Base-by-base conservation (phyloP, 1,139 yeast species). In the Geotrichum restrictum region DNA sequence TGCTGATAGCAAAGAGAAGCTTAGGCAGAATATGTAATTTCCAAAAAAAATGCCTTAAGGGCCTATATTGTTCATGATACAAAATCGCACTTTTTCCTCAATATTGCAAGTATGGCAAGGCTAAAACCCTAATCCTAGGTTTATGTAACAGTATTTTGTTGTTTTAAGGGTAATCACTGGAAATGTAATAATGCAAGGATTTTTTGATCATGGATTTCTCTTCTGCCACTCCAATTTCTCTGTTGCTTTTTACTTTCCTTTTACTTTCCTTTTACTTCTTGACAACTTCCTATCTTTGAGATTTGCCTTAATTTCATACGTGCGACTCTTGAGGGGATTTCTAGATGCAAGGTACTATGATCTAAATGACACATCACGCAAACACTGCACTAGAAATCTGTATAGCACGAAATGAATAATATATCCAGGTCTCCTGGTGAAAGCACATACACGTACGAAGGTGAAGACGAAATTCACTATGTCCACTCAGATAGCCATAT, bases 111-210 rank as follows among this genome's bases (percentile, higher is more conserved):
- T 7, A 3, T n/a, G 46, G 29, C 38, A 27, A 31, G 46, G 46
- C 46, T 43, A 38, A 43, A 27, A 29, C 34, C 46, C 46, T 32
- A 7, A 16, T 4, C 38, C 46, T 13, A 11, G 3, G 29, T 16
- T 43, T 32, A 43, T 31, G 27, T 32, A 32, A 43, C 32, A 5
- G 10, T 42, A 19, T 18, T 14, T 18, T 3, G 3, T 3, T 3
- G 38, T 2, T 24, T 16, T 24, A 11, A 11, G 5, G 18, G n/a
- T n/a, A n/a, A n/a, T n/a, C n/a, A n/a, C n/a, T n/a, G n/a, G n/a
- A n/a, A n/a, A n/a, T n/a, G n/a, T n/a, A n/a, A n/a, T n/a, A n/a
- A n/a, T n/a, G n/a, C n/a, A n/a, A n/a, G n/a, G n/a, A n/a, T n/a
- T n/a, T n/a, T n/a, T n/a, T n/a, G n/a, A n/a, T n/a, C n/a, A 3